Base-by-base conservation (phyloP, 768 basidiomycete genomes). In the Pisolithus microcarpus region DNA sequence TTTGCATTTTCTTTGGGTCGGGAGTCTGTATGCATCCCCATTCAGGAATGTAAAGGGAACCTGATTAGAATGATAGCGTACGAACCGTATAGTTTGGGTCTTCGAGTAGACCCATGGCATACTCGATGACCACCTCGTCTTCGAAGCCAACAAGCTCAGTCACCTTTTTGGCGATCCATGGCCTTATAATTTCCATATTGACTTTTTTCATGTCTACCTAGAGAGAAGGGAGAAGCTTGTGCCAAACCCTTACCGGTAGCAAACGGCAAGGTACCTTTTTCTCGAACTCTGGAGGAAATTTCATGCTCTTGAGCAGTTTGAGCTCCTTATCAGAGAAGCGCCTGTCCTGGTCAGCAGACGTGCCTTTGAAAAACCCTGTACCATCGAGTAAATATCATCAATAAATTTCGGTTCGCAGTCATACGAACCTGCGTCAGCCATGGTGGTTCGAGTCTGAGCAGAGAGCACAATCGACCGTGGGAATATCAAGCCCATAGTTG, bases 181-280 rank as follows among this genome's bases (percentile, higher is more conserved):
- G 91, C 52, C 89, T 77, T 63, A 99, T 88, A 58, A 98, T 92
- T 16, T 79, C 74, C 54, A 97, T 60, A 66, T 97, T 96, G 54
- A 98, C 92, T 76, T 97, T 94, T 34, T 90, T 81, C 80, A 94
- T 87, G 65, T 97, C 94, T 42, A 96, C 92, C 89, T 89, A 39
- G 24, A 2, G 1, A 15, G 56, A 7, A 23, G 60, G 43, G 1
- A 10, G 24, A 28, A 40, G 1, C 5, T 34, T 34, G 13, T 15
- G 13, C 13, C 3, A 13, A 50, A 26, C 46, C 13, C 15, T 42
- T 16, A 18, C 19, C 38, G 2, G 10, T 5, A 11, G 31, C 10
- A 28, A 26, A 34, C 45, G 36, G 38, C n/a, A 45, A 52, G 59
- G 43, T 50, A 84, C 87, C 79, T 94, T 96, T 73, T 86, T 85